Conservation (phyloP, 139 green algal genomes). For the Eudorina sp. region DNA sequence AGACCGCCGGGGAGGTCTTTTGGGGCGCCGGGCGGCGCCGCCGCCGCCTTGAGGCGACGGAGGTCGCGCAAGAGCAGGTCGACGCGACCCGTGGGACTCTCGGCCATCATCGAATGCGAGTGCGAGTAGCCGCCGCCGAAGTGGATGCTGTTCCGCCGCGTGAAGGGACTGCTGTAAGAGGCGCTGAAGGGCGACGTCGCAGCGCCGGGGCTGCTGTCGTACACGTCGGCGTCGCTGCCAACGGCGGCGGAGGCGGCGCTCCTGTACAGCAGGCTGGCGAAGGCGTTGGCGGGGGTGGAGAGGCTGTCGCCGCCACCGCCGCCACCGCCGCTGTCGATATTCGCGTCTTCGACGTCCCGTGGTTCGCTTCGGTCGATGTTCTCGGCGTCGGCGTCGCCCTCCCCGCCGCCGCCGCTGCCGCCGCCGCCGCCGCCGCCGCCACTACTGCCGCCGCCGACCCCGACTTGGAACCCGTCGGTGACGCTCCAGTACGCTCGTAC, state of each 20-base stretch:
- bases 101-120: not conserved
- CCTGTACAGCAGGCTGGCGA: too few relatives aligned
- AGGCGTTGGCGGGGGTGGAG: too few relatives aligned
- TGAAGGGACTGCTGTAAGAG: conserved; percentile 2
- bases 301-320: not conserved
- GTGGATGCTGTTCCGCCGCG: not conserved
- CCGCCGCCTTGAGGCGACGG: not conserved
- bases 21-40: too few relatives aligned
- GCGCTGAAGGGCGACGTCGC: not conserved
- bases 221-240: not conserved
- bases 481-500: too few relatives aligned
- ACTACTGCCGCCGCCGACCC: not conserved
- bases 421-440: not conserved
- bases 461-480: too few relatives aligned
- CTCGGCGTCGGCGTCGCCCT: too few relatives aligned
- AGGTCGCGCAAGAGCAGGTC: not conserved
- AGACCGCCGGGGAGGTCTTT: not conserved
- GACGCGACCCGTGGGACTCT: not conserved
- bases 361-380: too few relatives aligned
- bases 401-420: not conserved
- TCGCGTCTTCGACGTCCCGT: too few relatives aligned
- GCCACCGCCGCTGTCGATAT: too few relatives aligned
- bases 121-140: not conserved
- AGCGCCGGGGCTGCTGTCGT: not conserved
- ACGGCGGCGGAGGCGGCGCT: not conserved